A percentile compares a stretch with the other conserved stretches of the same genome.
phyloP scores from a whole-genome alignment of 2,329 filamentous ascomycete genomes.

The Knufia petricola region DNA sequence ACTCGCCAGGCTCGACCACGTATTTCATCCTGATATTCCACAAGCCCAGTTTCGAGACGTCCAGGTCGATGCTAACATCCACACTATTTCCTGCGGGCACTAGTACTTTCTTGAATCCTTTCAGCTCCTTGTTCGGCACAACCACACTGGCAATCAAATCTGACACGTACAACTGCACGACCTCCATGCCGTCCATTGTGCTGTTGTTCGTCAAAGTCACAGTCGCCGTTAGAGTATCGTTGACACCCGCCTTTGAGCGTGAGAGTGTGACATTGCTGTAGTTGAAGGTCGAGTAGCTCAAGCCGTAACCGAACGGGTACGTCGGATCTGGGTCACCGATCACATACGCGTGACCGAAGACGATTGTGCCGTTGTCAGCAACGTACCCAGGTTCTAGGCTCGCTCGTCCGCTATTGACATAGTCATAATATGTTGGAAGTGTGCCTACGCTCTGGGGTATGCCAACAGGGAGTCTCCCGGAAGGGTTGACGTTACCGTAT shows the following conservation, averaged over 20 bases:
- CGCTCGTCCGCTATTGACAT: no score
- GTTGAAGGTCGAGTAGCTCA: slow-evolving; percentile 43
- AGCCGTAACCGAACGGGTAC: slow-evolving; percentile 59
- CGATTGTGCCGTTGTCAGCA: not conserved
- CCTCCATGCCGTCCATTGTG: slow-evolving; percentile 51
- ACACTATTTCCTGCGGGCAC: slow-evolving; percentile 49
- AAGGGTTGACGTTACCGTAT: slow-evolving; percentile 56
- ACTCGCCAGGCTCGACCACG: slow-evolving; percentile 63
- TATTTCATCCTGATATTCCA: slow-evolving; percentile 49
- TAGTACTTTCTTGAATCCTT: slow-evolving; percentile 57
- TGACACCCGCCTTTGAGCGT: slow-evolving; percentile 31
- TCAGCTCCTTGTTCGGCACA: slow-evolving; percentile 55
- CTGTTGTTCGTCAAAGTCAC: slow-evolving; percentile 54
- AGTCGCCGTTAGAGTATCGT: slow-evolving; percentile 48
- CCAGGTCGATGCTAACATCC: slow-evolving; percentile 41
- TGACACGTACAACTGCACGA: slow-evolving; percentile 46
- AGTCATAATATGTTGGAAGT: not conserved
- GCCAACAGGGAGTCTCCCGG: slow-evolving; percentile 56
- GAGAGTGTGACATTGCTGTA: slow-evolving; percentile 45
- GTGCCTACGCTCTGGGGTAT: slow-evolving; percentile 39
- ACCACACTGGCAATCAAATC: slow-evolving; percentile 46
- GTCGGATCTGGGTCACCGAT: slow-evolving; percentile 50
- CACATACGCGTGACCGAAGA: slow-evolving; percentile 58
- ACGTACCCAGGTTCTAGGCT: not conserved
- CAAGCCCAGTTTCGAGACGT: slow-evolving; percentile 24